Base-by-base conservation (phyloP, 73 alveolate genomes). In the Symbiodinium natans region DNA sequence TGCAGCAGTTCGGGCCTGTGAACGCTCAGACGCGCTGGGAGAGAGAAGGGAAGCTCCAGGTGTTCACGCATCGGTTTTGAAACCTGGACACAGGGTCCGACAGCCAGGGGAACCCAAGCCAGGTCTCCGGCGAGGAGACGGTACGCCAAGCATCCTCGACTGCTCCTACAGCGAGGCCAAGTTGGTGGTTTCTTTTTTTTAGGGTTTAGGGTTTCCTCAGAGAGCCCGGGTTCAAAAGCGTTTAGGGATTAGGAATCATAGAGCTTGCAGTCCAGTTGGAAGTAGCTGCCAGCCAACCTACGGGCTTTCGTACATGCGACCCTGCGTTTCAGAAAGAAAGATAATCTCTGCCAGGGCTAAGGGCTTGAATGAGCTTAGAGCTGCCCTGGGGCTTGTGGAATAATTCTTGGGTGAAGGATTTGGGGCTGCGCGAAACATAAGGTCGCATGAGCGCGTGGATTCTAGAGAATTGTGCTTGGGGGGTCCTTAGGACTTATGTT, bases 111-210 rank as follows among this genome's bases (percentile, higher is more conserved):
- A n/a, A 27, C 68, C 21, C 68, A 2, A 52, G 68, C 68, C 31
- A 52, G 71, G 71, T 52, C 10, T 52, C 29, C 71, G 23, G 71
- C 71, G 71, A 8, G 71, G 71, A 15, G 71, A 52, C 3, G 71
- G 71, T 15, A 52, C 71, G 17, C 71, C 71, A 29, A 52, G 71
- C 25, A 52, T 87, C 15, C 68, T 87, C 84, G 95, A 88, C 38
- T 88, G 95, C 56, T 63, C 95, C 86, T 88, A 68, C 73, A 59
- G 86, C 33, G 86, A 59, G 33, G 82, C 36, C 6, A 23, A 19
- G 29, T 19, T 29, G 2, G 82, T 19, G 33, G 82, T 5, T 68
- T 23, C 82, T 8, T 48, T 48, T 48, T 17, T 8, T 8, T 48
- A 17, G 82, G 82, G 82, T 63, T 29, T n/a, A 29, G 36, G 17